Evolutionary conservation across 2,329 filamentous ascomycete genomes (phyloP).

Genomic region (Aspergillus aculeatus): DNA sequence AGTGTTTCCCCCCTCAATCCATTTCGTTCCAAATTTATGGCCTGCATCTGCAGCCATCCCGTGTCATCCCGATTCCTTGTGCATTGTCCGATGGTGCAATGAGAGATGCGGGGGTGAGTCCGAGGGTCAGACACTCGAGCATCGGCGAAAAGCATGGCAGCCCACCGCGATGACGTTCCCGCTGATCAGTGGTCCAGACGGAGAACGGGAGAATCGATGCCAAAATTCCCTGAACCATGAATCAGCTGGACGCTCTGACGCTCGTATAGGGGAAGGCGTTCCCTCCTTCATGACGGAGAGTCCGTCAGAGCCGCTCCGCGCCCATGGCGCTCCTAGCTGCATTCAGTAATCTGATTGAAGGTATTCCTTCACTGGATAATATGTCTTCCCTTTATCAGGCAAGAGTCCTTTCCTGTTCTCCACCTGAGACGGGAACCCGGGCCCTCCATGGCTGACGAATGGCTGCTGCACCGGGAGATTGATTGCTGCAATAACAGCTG

Average conservation of each 20-base stretch:
- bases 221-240: neutral
- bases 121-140: neutral
- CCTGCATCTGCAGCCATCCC: neutral
- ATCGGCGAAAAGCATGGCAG: neutral
- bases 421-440: neutral
- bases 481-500: neutral
- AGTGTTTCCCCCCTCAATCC: too few relatives aligned
- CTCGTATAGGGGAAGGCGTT: neutral
- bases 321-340: neutral
- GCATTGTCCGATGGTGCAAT: neutral
- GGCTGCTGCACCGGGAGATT: neutral
- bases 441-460: neutral
- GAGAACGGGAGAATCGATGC: neutral
- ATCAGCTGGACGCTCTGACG: neutral
- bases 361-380: neutral
- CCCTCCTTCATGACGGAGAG: neutral
- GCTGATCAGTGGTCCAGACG: neutral
- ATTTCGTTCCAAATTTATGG: neutral
- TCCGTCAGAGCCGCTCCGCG: neutral
- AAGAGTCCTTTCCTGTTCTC: neutral
- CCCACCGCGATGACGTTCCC: neutral
- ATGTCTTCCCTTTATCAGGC: neutral
- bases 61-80: neutral
- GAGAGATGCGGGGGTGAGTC: neutral
- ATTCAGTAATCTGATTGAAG: neutral